Evolutionary conservation across 768 basidiomycete species (phyloP).

Genomic region (Lactarius trivialis): DNA sequence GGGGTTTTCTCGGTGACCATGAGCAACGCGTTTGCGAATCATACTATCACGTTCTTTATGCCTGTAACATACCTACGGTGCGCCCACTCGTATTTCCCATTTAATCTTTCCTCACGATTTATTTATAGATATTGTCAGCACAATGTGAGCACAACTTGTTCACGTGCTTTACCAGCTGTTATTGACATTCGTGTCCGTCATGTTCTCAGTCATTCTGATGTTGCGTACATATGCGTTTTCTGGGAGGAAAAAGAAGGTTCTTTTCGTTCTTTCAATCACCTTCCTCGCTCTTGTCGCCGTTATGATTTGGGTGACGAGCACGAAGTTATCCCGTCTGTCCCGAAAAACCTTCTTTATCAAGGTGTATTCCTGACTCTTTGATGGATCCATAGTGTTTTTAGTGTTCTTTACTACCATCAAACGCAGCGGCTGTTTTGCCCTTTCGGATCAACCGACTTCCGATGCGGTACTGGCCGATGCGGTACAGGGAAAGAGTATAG

Average conservation of each 20-base stretch:
- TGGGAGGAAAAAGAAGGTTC: constrained; percentile 1
- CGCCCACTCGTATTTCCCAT: background rate
- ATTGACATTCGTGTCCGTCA: background rate
- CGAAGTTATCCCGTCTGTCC: constrained; percentile 3
- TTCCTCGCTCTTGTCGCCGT: background rate
- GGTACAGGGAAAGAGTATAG: background rate
- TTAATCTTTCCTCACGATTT: background rate
- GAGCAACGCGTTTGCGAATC: background rate
- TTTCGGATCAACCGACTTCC: background rate
- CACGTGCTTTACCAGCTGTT: background rate
- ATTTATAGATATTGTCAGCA: constrained; percentile 13
- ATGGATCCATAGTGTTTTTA: background rate
- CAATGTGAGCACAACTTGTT: constrained; percentile 6
- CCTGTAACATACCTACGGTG: constrained; percentile 9
- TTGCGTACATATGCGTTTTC: constrained; percentile 21
- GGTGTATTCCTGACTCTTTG: background rate
- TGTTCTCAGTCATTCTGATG: constrained; percentile 17
- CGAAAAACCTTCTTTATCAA: background rate
- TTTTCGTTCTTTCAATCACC: background rate
- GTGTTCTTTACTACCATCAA: constrained; percentile 1
- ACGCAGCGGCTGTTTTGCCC: constrained; percentile 9
- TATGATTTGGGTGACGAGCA: constrained; percentile 9
- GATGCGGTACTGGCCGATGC: no score
- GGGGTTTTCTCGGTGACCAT: constrained; percentile 10
- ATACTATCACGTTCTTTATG: constrained; percentile 9